A percentile compares a stretch with the other conserved stretches of the same genome.
These are phyloP conservation scores for Pilaira anomala DNA, from an alignment of 192 early-diverging fungal species.

Conservation along the genomic window DNA sequence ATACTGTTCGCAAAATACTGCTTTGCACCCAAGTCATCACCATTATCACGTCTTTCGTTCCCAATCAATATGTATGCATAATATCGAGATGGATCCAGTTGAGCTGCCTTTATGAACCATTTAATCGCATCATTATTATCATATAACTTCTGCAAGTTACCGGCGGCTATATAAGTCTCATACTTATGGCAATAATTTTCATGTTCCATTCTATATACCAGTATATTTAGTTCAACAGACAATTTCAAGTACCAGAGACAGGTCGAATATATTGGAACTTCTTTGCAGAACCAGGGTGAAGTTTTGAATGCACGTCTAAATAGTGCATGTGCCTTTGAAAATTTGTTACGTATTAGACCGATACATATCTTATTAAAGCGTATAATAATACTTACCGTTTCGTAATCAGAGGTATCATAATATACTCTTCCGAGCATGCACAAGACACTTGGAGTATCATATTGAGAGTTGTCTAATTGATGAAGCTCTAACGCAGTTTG, in stretches of 20 bases:
- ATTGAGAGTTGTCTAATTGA: slow-evolving; percentile 30
- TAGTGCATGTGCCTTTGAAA: slow-evolving; percentile 13
- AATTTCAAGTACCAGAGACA: slow-evolving; percentile 30
- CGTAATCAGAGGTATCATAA: slow-evolving; percentile 29
- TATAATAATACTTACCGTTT: slow-evolving; percentile 12
- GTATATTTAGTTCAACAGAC: slow-evolving; percentile 23
- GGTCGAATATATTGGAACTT: slow-evolving; percentile 28
- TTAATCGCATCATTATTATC: slow-evolving; percentile 23
- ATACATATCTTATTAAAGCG: background rate
- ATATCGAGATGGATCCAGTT: slow-evolving; percentile 14
- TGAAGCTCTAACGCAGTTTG: slow-evolving; percentile 17
- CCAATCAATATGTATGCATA: slow-evolving; percentile 28
- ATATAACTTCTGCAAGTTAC: slow-evolving; percentile 27
- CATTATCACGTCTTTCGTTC: slow-evolving; percentile 28
- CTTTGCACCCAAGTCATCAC: slow-evolving; percentile 25
- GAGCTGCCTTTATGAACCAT: slow-evolving; percentile 30
- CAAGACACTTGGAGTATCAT: slow-evolving; percentile 27
- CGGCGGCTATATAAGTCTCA: slow-evolving; percentile 32
- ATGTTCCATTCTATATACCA: slow-evolving; percentile 26
- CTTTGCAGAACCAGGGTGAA: slow-evolving; percentile 34
- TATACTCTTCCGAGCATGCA: slow-evolving; percentile 25
- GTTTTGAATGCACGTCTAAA: slow-evolving; percentile 20
- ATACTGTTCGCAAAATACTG: slow-evolving; percentile 27
- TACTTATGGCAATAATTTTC: slow-evolving; percentile 25
- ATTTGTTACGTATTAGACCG: too few species aligned